Base-by-base conservation (phyloP, 495 filamentous ascomycete genomes). In the Penicillium robsamsonii region DNA sequence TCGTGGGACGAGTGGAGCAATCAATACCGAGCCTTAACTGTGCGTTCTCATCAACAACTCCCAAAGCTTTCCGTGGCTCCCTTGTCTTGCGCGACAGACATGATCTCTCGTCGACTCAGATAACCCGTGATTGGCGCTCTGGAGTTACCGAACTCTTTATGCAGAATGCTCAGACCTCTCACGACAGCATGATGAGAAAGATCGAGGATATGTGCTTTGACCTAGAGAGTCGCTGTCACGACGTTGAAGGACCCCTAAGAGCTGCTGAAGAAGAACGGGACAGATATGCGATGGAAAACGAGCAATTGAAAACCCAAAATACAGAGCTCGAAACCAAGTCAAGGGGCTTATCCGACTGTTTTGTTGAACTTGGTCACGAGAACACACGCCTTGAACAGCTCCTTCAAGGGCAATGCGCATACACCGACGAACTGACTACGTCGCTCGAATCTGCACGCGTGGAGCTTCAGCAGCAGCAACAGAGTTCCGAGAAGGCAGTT, bases 151-250 rank as follows among this genome's bases (percentile, higher is more conserved):
- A 72, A 13, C 59, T 70, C 2, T 62, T 79, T 20, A 64, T 68
- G 33, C 65, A 64, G 40, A 70, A 68, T 60, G 66, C 75, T 9
- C 60, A 62, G 2, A 54, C 62, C 24, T 70, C 72, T 22, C 70
- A 78, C 12, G 66, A 79, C 13, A 60, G 55, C 24, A 64, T 83
- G 25, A 66, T 84, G 22, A 70, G 71, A 22, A 77, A 73, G 35
- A 69, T 85, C 7, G 76, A 76, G 41, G 70, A 77, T 15, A 69
- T 78, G 17, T 85, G 82, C 58, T 70, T 72, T 17, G 80, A 85
- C 44, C 70, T 85, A 5, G 83, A 86, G 54, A 67, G 70, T 46
- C 75, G 83, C 17, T 85, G 82, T 52, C 67, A 71, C 12, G 69
- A 72, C 29, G 66, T 73, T 2, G 82, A 84, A 64, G 66, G 60